phyloP scores from a whole-genome alignment of 257 asterid genomes.

The Plantago ovata region DNA sequence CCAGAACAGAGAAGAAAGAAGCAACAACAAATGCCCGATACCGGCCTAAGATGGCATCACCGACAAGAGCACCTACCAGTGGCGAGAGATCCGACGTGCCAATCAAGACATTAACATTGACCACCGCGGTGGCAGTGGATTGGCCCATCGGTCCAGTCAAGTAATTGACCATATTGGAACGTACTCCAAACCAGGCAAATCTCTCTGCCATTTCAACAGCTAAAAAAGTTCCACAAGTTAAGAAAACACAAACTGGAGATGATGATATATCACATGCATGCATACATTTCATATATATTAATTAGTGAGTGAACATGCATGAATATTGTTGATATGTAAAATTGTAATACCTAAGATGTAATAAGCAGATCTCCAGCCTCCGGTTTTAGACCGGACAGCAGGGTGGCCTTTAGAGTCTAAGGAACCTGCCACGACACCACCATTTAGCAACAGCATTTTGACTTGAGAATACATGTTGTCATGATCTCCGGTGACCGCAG shows the following conservation, averaged over 20 bases:
- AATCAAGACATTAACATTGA: constrained; percentile 12
- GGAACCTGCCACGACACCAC: constrained; percentile 23
- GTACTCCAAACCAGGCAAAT: constrained; percentile 16
- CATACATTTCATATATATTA: too few relatives aligned
- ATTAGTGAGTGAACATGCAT: too few relatives aligned
- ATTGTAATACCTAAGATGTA: constrained; percentile 25
- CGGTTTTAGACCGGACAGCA: constrained; percentile 24
- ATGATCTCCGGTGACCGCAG: too few relatives aligned
- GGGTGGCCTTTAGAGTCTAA: constrained; percentile 25
- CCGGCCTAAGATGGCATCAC: constrained; percentile 18
- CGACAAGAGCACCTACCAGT: constrained; percentile 16
- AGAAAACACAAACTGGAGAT: too few relatives aligned
- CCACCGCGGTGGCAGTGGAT: constrained; percentile 18
- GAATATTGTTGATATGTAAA: too few relatives aligned
- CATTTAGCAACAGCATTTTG: constrained; percentile 18
- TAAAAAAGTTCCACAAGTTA: not conserved
- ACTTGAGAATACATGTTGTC: too few relatives aligned
- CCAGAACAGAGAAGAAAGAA: constrained; percentile 14
- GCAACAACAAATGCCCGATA: constrained; percentile 12
- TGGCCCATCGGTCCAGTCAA: constrained; percentile 19
- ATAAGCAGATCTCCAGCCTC: constrained; percentile 39
- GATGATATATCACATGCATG: too few relatives aligned
- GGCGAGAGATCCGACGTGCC: constrained; percentile 13
- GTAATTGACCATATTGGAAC: constrained; percentile 13
- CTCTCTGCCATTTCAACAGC: constrained; percentile 16